These are phyloP conservation scores for Acer saccharum DNA, from an alignment of 345 rosid genomes.

Conservation along the genomic window DNA sequence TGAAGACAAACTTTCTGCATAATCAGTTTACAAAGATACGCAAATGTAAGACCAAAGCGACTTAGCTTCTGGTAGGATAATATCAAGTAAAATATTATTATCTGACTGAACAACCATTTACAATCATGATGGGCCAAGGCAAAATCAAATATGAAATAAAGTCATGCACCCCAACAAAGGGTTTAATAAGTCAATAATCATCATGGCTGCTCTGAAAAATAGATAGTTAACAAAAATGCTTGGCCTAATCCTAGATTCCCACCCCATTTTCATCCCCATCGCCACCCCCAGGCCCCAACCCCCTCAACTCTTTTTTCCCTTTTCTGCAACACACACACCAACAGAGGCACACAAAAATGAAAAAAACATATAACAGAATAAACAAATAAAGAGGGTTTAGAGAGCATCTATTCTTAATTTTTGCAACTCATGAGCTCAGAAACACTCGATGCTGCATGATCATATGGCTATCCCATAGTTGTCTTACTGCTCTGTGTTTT, in stretches of 20 bases:
- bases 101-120: not conserved
- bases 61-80: slow-evolving; percentile 1
- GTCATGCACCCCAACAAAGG: not conserved
- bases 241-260: not conserved
- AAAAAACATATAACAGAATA: too few species aligned
- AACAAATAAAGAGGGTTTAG: too few species aligned
- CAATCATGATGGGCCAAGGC: not conserved
- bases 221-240: not conserved
- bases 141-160: not conserved
- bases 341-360: too few species aligned
- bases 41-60: slow-evolving; percentile 3
- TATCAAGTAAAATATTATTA: slow-evolving; percentile 7
- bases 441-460: not conserved
- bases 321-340: too few species aligned
- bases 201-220: not conserved
- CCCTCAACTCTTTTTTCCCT: too few species aligned
- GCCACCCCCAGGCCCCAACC: too few species aligned
- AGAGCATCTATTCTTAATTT: not conserved
- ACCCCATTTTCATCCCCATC: too few species aligned
- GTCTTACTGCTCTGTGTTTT: not conserved
- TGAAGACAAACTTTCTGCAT: slow-evolving; percentile 48
- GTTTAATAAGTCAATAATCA: not conserved
- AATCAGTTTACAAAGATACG: slow-evolving; percentile 18
- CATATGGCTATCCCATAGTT: not conserved
- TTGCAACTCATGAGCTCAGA: not conserved